Evolutionary conservation across 2,329 filamentous ascomycete species (phyloP).

Genomic region (Aspergillus neoniger): DNA sequence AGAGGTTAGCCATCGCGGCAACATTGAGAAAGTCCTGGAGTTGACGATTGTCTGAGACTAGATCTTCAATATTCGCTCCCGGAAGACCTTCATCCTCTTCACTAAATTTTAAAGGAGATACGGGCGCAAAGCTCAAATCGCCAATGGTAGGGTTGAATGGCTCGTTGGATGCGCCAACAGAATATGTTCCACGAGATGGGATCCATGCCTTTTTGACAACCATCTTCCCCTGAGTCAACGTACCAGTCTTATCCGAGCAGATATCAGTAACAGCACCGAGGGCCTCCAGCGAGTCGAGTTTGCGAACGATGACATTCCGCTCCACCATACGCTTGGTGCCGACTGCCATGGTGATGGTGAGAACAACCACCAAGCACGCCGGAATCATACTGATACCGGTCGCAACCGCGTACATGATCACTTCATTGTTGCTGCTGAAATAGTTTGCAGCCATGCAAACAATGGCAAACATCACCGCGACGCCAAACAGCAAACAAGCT

Average conservation of each 20-base stretch:
- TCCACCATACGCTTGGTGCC: conserved; percentile 62
- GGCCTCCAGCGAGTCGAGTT: conserved; percentile 59
- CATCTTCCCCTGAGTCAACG: conserved; percentile 66
- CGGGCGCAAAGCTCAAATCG: background rate
- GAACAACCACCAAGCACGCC: conserved; percentile 63
- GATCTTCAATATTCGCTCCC: too few species aligned
- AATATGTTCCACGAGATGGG: conserved; percentile 59
- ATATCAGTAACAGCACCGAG: conserved; percentile 64
- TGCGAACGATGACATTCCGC: conserved; percentile 60
- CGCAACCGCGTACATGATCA: conserved; percentile 66
- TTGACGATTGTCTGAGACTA: conserved; percentile 11
- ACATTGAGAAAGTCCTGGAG: conserved; percentile 63
- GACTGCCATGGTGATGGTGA: conserved; percentile 68
- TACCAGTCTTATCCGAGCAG: conserved; percentile 62
- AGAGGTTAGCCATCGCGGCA: conserved; percentile 66
- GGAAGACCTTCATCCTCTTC: background rate
- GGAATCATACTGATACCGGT: conserved; percentile 65
- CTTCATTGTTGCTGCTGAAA: conserved; percentile 57
- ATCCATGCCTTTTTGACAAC: conserved; percentile 63
- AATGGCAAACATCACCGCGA: conserved; percentile 68
- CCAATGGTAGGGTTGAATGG: conserved; percentile 61
- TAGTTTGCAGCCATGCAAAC: conserved; percentile 68
- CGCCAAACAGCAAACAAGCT: conserved; percentile 66
- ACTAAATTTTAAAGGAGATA: too few species aligned
- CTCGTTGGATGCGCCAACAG: conserved; percentile 56